Percentiles rank a stretch among this genome's conserved stretches.
These are phyloP conservation scores for Epichloe aotearoae DNA, from an alignment of 2,329 filamentous ascomycete genomes.

Conservation along the genomic window DNA sequence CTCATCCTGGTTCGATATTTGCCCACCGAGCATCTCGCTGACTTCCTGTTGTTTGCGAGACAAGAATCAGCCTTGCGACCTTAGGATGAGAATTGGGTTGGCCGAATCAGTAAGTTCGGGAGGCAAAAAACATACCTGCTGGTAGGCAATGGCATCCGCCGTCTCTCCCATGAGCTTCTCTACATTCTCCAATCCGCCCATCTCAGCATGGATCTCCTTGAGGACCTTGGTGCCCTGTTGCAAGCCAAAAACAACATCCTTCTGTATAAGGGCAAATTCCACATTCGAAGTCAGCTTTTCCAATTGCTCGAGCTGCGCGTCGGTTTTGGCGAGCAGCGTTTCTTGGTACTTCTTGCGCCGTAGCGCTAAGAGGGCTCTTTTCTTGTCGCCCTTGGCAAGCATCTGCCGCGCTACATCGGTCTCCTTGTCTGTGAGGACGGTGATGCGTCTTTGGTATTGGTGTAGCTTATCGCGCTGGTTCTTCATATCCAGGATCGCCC, in stretches of 20 bases:
- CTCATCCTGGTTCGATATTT: constrained; percentile 88
- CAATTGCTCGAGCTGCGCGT: constrained; percentile 84
- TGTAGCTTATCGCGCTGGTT: constrained; percentile 94
- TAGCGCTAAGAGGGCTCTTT: constrained; percentile 71
- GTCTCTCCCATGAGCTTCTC: constrained; percentile 92
- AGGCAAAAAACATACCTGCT: constrained; percentile 45
- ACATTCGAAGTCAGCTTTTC: constrained; percentile 80
- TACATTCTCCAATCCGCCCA: constrained; percentile 86
- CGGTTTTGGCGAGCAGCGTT: constrained; percentile 74
- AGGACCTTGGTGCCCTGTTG: constrained; percentile 85
- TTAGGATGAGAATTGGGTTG: not conserved
- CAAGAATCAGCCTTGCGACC: constrained; percentile 1
- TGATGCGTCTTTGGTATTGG: constrained; percentile 87
- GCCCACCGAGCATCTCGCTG: constrained; percentile 75
- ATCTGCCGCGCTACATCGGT: constrained; percentile 76
- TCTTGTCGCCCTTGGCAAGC: constrained; percentile 66
- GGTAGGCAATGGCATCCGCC: constrained; percentile 82
- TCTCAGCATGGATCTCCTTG: constrained; percentile 84
- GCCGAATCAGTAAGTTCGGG: no score
- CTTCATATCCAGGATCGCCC: constrained; percentile 95
- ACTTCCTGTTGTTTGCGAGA: constrained; percentile 51
- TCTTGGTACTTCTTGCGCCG: constrained; percentile 97
- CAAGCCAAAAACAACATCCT: constrained; percentile 85
- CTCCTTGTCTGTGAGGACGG: constrained; percentile 72
- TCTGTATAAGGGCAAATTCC: constrained; percentile 93